Conservation (phyloP, 1,284 basidiomycete species). For the Lignosus rhinocerotis region DNA sequence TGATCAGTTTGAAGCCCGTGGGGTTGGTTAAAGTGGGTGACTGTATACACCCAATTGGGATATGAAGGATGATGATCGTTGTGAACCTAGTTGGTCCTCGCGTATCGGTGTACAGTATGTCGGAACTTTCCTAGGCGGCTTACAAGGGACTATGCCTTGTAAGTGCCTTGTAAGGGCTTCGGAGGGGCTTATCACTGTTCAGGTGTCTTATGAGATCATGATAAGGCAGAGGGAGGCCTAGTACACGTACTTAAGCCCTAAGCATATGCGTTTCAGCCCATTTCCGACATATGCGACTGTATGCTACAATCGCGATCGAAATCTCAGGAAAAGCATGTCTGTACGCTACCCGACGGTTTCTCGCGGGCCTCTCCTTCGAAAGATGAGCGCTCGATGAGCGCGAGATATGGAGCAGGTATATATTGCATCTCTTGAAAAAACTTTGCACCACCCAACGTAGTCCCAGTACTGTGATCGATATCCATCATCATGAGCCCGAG, state of each 20-base stretch:
- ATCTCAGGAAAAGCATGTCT: background rate
- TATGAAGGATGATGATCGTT: background rate
- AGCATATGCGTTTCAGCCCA: too few relatives aligned
- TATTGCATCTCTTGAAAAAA: background rate
- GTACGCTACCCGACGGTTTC: background rate
- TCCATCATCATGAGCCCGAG: conserved; percentile 33
- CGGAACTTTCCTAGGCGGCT: too few relatives aligned
- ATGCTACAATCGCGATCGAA: conserved; percentile 3
- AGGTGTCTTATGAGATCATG: too few relatives aligned
- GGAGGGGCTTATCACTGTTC: too few relatives aligned
- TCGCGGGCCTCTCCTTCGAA: background rate
- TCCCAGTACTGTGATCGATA: background rate
- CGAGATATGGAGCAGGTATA: conserved; percentile 7
- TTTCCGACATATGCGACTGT: too few relatives aligned
- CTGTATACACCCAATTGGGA: background rate
- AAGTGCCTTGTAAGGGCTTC: too few relatives aligned
- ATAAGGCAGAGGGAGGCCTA: too few relatives aligned
- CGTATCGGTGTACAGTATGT: conserved; percentile 2
- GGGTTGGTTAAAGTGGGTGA: too few relatives aligned
- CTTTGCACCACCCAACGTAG: background rate
- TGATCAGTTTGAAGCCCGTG: too few relatives aligned
- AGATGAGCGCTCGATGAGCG: background rate
- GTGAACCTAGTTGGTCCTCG: background rate
- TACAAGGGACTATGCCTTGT: too few relatives aligned
- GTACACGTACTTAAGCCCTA: too few relatives aligned